Evolutionary conservation across 1,284 basidiomycete genomes (phyloP).

Genomic region (Coniferiporia sulphurascens): DNA sequence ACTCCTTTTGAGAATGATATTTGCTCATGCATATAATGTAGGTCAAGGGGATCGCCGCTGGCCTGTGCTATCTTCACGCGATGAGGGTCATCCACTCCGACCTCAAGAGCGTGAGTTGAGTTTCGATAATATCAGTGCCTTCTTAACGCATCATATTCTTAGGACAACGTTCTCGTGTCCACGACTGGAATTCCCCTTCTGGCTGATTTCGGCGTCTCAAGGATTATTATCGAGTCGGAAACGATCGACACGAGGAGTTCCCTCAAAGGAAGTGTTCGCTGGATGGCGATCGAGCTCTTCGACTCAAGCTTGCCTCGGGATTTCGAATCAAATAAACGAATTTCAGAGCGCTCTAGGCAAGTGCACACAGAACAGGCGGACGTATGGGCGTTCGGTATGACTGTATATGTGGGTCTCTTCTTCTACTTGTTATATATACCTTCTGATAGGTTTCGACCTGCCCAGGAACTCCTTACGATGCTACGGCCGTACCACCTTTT

Average conservation of each 20-base stretch:
- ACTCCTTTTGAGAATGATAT: too few species aligned
- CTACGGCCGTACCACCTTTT: not conserved
- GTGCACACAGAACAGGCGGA: not conserved
- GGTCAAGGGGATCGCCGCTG: conserved; percentile 2
- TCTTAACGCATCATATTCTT: not conserved
- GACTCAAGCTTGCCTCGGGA: not conserved
- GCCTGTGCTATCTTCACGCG: conserved; percentile 2
- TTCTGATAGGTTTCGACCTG: not conserved
- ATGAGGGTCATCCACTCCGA: conserved; percentile 5
- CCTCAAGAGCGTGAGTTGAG: conserved; percentile 1
- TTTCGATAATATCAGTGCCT: not conserved
- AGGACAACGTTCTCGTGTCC: conserved; percentile 10
- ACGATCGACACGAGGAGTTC: not conserved
- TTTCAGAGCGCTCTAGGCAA: not conserved
- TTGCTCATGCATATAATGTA: not conserved
- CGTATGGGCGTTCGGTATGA: conserved; percentile 9
- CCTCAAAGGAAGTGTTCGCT: conserved; percentile 1
- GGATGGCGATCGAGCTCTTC: conserved; percentile 4
- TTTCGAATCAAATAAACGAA: not conserved
- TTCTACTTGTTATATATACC: not conserved
- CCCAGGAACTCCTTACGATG: conserved; percentile 3
- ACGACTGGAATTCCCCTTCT: not conserved
- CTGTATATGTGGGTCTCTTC: not conserved
- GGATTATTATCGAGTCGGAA: not conserved
- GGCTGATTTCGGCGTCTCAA: conserved; percentile 7